Conservation (phyloP, 2,329 filamentous ascomycete species). For the Penicillium sp. region DNA sequence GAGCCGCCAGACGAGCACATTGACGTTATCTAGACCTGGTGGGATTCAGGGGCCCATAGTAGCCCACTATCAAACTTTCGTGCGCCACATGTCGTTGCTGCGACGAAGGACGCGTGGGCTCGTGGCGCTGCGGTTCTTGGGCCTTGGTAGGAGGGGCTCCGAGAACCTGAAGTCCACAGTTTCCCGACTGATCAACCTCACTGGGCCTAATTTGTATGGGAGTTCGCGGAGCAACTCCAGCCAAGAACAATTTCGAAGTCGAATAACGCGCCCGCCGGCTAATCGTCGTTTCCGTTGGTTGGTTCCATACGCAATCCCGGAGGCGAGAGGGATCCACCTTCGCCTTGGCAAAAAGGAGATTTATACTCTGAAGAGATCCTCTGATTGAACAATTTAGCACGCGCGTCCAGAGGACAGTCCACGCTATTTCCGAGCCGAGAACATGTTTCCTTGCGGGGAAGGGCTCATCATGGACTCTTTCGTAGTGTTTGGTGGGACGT, state of each 20-base stretch:
- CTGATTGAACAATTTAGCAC: background rate
- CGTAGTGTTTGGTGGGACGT: background rate
- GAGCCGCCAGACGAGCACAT: background rate
- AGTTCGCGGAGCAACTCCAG: background rate
- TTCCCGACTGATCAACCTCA: background rate
- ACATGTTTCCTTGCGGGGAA: constrained; percentile 11
- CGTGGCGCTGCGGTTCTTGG: constrained; percentile 10
- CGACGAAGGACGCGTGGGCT: constrained; percentile 14
- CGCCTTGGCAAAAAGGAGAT: background rate
- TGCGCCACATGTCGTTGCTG: constrained; percentile 6
- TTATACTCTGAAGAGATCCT: background rate
- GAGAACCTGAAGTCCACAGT: background rate
- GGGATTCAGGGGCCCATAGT: background rate
- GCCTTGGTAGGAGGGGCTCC: background rate
- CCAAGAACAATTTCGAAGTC: background rate
- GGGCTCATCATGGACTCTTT: background rate
- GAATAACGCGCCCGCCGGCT: background rate
- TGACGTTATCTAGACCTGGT: background rate
- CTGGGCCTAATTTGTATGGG: constrained; percentile 1
- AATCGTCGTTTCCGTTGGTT: background rate
- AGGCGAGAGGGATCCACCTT: background rate
- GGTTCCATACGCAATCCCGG: background rate
- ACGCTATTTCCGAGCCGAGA: constrained; percentile 2
- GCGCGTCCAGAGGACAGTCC: background rate
- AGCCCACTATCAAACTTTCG: background rate